Percentiles rank a stretch among this genome's conserved stretches.
Evolutionary conservation across 441 rosid species (phyloP).

Genomic region (Brassica balearica): DNA sequence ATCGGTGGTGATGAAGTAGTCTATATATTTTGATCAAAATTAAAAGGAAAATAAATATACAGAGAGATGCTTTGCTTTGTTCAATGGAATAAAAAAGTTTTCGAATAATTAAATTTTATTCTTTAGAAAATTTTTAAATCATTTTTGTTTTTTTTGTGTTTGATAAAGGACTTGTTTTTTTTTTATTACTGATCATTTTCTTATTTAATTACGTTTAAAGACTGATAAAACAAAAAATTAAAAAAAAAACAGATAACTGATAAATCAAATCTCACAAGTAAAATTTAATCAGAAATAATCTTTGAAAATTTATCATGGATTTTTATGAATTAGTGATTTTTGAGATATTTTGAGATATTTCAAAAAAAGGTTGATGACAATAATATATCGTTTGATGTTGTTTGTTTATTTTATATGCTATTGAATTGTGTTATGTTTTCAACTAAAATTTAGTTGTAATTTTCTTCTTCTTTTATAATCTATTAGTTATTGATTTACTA

Average conservation of each 20-base stretch:
- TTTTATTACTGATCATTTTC: neutral
- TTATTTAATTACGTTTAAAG: neutral
- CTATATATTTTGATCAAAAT: too few species aligned
- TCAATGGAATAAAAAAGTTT: neutral
- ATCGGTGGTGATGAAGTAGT: neutral
- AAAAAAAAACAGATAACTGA: too few species aligned
- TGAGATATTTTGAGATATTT: slow-evolving; percentile 1
- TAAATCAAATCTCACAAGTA: neutral
- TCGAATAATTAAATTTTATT: too few species aligned
- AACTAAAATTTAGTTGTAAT: too few species aligned
- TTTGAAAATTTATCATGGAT: neutral
- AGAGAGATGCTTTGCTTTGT: slow-evolving; percentile 44
- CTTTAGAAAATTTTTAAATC: too few species aligned
- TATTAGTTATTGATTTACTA: too few species aligned
- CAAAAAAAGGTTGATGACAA: too few species aligned
- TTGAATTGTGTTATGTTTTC: neutral
- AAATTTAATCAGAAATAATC: neutral
- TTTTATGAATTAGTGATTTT: neutral
- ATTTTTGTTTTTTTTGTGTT: neutral
- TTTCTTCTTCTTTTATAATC: too few species aligned
- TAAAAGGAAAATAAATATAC: neutral
- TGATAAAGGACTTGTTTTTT: neutral
- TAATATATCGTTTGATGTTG: too few species aligned
- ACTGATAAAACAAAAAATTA: neutral
- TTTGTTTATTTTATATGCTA: too few species aligned